phyloP scores from a whole-genome alignment of 1,284 basidiomycete species.

The Neonothopanus nambi region DNA sequence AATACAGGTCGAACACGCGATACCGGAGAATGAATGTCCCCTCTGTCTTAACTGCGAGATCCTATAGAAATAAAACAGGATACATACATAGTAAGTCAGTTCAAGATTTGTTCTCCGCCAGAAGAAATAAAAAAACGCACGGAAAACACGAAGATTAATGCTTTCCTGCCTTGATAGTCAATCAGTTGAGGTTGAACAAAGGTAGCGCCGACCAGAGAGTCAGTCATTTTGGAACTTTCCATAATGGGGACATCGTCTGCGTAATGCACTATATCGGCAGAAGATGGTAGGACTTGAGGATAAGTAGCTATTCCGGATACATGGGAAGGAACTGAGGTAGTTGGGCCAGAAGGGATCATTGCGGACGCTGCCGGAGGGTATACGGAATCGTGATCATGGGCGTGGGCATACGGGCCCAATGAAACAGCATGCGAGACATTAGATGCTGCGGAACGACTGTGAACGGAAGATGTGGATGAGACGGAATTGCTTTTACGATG shows the following conservation, averaged over 20 bases:
- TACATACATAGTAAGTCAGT: conserved; percentile 11
- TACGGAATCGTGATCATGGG: not conserved
- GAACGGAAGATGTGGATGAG: not conserved
- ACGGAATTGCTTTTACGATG: conserved; percentile 1
- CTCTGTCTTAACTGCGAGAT: conserved; percentile 62
- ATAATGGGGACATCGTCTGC: conserved; percentile 33
- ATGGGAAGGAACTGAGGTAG: not conserved
- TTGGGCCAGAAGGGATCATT: not conserved
- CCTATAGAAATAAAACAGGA: conserved; percentile 31
- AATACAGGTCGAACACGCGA: conserved; percentile 67
- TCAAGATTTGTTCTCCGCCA: not conserved
- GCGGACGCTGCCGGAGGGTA: not conserved
- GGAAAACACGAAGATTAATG: conserved; percentile 56
- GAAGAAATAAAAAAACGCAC: too few species aligned
- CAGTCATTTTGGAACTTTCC: conserved; percentile 44
- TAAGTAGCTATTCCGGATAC: conserved; percentile 9
- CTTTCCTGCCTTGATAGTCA: conserved; percentile 44
- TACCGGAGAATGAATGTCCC: conserved; percentile 68
- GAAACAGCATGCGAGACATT: not conserved
- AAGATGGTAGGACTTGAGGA: conserved; percentile 7
- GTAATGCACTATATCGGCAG: conserved; percentile 39
- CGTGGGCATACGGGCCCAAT: conserved; percentile 1
- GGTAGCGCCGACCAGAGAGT: conserved; percentile 44
- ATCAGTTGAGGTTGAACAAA: conserved; percentile 47
- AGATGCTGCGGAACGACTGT: not conserved